phyloP scores from a whole-genome alignment of 2,329 filamentous ascomycete species.

The Tolypocladium paradoxum region DNA sequence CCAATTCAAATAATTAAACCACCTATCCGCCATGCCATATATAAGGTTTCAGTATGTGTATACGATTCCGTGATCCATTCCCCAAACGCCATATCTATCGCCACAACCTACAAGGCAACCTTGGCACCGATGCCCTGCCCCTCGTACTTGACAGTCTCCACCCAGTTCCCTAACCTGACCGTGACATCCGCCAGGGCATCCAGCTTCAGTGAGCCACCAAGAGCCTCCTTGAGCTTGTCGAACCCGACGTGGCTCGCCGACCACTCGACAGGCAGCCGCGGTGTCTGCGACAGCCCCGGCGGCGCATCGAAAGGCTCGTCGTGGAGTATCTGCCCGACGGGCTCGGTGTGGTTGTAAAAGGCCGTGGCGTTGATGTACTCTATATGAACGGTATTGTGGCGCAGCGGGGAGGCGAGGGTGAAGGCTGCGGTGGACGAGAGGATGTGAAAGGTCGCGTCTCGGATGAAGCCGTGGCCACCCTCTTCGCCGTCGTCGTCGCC shows the following conservation, averaged over 20 bases:
- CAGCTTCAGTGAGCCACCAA: constrained; percentile 70
- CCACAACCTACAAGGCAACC: constrained; percentile 17
- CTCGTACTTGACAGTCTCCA: constrained; percentile 58
- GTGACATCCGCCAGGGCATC: constrained; percentile 69
- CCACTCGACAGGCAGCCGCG: constrained; percentile 74
- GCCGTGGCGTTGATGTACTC: constrained; percentile 76
- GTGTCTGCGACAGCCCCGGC: constrained; percentile 62
- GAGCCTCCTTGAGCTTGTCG: constrained; percentile 64
- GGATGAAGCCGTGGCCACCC: constrained; percentile 57
- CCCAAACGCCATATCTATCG: background rate
- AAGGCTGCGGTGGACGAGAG: constrained; percentile 81
- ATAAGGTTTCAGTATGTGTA: background rate
- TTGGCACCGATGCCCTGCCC: constrained; percentile 62
- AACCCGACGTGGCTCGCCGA: constrained; percentile 68
- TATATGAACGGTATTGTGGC: constrained; percentile 62
- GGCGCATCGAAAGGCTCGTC: constrained; percentile 64
- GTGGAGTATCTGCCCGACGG: constrained; percentile 68
- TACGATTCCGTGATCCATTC: background rate
- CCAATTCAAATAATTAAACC: background rate
- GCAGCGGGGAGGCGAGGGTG: constrained; percentile 67
- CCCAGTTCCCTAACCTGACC: constrained; percentile 65
- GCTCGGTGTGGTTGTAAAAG: constrained; percentile 69
- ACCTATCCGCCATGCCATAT: background rate
- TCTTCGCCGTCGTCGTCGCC: constrained; percentile 27
- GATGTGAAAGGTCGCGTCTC: constrained; percentile 77